Conservation (phyloP, 495 filamentous ascomycete species). For the Aspergillus conjunctus region DNA sequence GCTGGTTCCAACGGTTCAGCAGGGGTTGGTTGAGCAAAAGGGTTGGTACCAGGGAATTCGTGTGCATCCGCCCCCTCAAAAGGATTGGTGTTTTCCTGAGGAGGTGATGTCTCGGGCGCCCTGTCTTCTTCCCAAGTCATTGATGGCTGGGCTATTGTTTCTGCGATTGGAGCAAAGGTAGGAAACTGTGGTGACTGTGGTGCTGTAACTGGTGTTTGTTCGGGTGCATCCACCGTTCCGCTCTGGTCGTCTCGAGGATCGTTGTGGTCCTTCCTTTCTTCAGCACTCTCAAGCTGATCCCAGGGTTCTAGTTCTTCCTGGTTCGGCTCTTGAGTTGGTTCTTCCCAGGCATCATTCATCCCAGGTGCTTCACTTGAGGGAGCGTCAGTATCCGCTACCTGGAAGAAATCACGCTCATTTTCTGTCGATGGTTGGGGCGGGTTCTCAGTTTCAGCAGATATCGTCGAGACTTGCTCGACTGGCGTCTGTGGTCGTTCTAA, state of each 20-base stretch:
- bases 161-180: constrained; percentile 30
- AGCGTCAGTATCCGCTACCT: constrained; percentile 22
- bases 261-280: constrained; percentile 19
- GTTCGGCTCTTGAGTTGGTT: constrained; percentile 18
- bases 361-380: constrained; percentile 23
- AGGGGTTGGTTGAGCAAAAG: constrained; percentile 1
- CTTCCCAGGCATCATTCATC: constrained; percentile 28
- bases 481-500: constrained; percentile 21
- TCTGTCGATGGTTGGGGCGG: constrained; percentile 24
- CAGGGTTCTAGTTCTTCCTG: constrained; percentile 23
- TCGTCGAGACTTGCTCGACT: constrained; percentile 28
- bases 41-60: neutral
- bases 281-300: constrained; percentile 14
- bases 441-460: constrained; percentile 26
- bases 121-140: constrained; percentile 13
- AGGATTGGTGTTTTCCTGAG: neutral
- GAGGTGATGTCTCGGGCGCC: neutral
- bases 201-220: constrained; percentile 29
- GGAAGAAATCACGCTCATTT: constrained; percentile 27
- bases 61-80: neutral
- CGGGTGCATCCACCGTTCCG: constrained; percentile 19
- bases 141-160: constrained; percentile 2
- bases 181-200: constrained; percentile 25
- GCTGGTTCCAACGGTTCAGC: too few relatives aligned
- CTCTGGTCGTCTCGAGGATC: constrained; percentile 22